Evolutionary conservation across 495 filamentous ascomycete species (phyloP), one percentile per base, ranked within the genome.

Genomic region (Xylaria telfairii): DNA sequence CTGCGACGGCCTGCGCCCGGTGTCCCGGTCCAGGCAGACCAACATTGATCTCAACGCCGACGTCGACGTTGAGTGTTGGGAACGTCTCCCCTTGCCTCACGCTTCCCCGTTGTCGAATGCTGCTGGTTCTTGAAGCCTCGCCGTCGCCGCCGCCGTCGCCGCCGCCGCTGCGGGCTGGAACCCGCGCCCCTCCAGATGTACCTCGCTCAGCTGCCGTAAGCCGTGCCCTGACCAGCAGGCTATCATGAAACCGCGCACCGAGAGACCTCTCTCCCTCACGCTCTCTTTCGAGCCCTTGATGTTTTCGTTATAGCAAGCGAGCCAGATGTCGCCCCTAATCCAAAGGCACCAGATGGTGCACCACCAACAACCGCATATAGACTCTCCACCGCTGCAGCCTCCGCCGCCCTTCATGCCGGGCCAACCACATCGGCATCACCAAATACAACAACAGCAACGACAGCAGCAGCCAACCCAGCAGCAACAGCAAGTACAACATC

Each of bases 261-360:
- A 74, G 65, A 60, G 42, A 49, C 65, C 59, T 67, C 70, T 72
- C 71, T 65, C 73, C 17, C 49, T 53, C 54, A 70, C 68, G 42
- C 47, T 69, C 73, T 47, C 69, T 75, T 68, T 67, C 34, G 69
- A 71, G 68, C 69, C 57, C 49, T 57, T 46, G 67, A 69, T 69
- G 63, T 39, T 61, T 62, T 65, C 62, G 63, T 65, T 70, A 37
- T 65, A 70, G 68, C 61, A 49, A 70, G 60, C 61, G 32, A 37
- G 47, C 74, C 71, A 78, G 57, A 85, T 85, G 83, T 74, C 83
- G 57, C 81, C 83, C 60, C 78, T 82, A 71, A 74, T 84, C 60
- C 83, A 84, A 69, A 80, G 79, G 81, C 83, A 84, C 83, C 83
- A 78, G 64, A 80, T 80, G 83, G 83, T 85, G 83, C 83, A 77